Conservation (phyloP, 441 rosid genomes). For the Melastoma candidum region DNA sequence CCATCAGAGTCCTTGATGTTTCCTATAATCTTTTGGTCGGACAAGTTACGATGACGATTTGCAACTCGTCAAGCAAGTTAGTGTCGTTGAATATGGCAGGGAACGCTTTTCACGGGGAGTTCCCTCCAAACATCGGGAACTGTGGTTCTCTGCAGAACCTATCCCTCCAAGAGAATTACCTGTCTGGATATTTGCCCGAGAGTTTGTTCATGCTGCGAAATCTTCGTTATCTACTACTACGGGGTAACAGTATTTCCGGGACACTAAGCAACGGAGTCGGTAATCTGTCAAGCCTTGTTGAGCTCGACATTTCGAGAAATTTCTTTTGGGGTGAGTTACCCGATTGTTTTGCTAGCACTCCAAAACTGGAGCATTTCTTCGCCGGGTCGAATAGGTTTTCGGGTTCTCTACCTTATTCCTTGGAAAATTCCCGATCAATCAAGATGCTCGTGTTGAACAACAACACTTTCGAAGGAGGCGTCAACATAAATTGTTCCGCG, state of each 20-base stretch:
- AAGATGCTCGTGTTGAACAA: neutral
- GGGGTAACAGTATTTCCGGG: too few species aligned
- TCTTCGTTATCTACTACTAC: too few species aligned
- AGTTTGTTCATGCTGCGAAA: conserved; percentile 37
- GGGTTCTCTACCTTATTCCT: conserved; percentile 5
- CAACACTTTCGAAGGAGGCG: neutral
- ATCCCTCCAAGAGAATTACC: conserved; percentile 42
- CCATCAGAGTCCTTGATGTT: conserved; percentile 29
- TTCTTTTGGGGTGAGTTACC: neutral
- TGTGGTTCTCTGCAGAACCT: conserved; percentile 43
- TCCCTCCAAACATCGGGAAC: conserved; percentile 38
- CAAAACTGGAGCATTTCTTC: neutral
- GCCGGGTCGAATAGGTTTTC: conserved; percentile 2
- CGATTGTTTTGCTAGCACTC: neutral
- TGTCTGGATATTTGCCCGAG: conserved; percentile 40
- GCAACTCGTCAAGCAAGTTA: conserved; percentile 34
- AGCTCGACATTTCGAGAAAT: neutral
- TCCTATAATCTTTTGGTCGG: conserved; percentile 38
- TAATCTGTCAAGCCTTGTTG: too few species aligned
- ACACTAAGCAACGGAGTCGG: too few species aligned
- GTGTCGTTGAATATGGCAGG: conserved; percentile 27
- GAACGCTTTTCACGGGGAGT: conserved; percentile 44
- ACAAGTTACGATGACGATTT: conserved; percentile 40
- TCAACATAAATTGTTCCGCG: conserved; percentile 3
- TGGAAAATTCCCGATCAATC: neutral